Evolutionary conservation across 768 basidiomycete genomes (phyloP).

Genomic region (Postia placenta): DNA sequence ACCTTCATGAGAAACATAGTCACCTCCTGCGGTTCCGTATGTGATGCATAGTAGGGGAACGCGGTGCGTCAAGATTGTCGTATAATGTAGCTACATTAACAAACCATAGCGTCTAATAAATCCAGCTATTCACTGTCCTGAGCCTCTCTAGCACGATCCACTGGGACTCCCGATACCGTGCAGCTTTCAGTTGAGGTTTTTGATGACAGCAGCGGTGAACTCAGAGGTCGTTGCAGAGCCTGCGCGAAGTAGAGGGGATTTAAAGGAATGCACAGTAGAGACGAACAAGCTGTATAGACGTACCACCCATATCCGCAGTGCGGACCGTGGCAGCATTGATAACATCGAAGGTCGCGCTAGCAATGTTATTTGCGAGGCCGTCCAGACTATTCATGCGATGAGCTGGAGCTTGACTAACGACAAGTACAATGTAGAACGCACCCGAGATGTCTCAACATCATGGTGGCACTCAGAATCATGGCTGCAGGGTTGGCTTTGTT

Average conservation of each 20-base stretch:
- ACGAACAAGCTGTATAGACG: too few species aligned
- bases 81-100: slow-evolving; percentile 18
- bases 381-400: slow-evolving; percentile 59
- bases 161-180: not conserved
- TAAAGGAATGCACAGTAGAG: slow-evolving; percentile 1
- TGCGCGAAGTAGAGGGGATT: slow-evolving; percentile 28
- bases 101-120: slow-evolving; percentile 9
- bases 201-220: slow-evolving; percentile 90
- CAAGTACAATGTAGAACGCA: slow-evolving; percentile 34
- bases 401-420: not conserved
- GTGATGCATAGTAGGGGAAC: not conserved
- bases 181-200: slow-evolving; percentile 46
- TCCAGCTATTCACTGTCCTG: slow-evolving; percentile 8
- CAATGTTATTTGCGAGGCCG: slow-evolving; percentile 88
- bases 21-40: not conserved
- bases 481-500: slow-evolving; percentile 96
- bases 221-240: slow-evolving; percentile 90
- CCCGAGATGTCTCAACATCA: slow-evolving; percentile 97
- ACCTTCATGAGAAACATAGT: not conserved
- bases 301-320: slow-evolving; percentile 95
- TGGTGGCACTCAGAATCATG: slow-evolving; percentile 94
- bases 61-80: slow-evolving; percentile 11
- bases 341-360: slow-evolving; percentile 87
- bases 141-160: not conserved
- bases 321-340: slow-evolving; percentile 83